A percentile compares a stretch with the other conserved stretches of the same genome.
These are phyloP conservation scores for Fusarium subglutinans DNA, from an alignment of 2,329 filamentous ascomycete genomes.

Conservation along the genomic window DNA sequence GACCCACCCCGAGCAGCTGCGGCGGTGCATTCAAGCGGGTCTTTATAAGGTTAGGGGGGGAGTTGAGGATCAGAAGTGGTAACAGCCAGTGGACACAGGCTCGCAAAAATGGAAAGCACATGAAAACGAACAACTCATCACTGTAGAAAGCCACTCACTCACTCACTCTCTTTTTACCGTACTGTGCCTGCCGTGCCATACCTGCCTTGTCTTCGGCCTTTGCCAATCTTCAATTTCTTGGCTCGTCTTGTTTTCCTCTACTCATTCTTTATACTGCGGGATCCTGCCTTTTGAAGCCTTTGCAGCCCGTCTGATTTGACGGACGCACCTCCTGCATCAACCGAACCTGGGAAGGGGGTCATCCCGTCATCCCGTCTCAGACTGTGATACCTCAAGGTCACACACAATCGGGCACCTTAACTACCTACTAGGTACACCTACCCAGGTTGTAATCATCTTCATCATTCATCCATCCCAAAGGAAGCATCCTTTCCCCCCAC, in stretches of 20 bases:
- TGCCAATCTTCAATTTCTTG: not conserved
- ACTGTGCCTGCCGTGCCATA: not conserved
- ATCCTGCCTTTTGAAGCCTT: not conserved
- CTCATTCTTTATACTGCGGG: conserved; percentile 23
- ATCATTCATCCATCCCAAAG: conserved; percentile 27
- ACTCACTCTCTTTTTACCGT: conserved; percentile 9
- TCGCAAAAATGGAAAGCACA: conserved; percentile 35
- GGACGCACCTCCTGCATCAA: not conserved
- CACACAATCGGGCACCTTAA: not conserved
- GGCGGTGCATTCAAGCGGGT: conserved; percentile 22
- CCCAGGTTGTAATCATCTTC: conserved; percentile 14
- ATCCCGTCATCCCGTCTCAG: conserved; percentile 4
- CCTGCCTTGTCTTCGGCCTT: conserved; percentile 5
- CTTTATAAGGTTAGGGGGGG: not conserved
- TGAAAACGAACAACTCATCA: conserved; percentile 34
- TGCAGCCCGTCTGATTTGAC: not conserved
- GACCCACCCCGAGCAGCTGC: conserved; percentile 29
- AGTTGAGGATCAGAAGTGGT: not conserved
- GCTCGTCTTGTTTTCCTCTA: conserved; percentile 16
- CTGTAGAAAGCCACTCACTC: conserved; percentile 17
- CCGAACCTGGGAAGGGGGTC: conserved; percentile 6
- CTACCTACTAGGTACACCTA: not conserved
- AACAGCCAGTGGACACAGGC: conserved; percentile 7
- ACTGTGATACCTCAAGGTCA: conserved; percentile 7
- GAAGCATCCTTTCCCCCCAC: not conserved